Evolutionary conservation across 805 yeast species (phyloP).

Genomic region (Blastobotrys peoriensis): DNA sequence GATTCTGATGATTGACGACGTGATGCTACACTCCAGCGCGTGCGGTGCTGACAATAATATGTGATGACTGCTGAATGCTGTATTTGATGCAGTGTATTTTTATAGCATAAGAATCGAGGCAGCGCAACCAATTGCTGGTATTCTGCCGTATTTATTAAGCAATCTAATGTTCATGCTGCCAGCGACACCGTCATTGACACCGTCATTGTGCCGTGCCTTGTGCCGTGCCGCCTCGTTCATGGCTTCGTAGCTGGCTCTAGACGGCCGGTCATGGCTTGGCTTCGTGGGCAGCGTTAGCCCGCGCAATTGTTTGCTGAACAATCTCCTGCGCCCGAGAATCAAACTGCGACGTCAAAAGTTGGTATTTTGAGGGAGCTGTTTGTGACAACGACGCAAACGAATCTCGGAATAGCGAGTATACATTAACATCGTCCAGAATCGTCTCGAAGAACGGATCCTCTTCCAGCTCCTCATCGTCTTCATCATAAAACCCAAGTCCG

Average conservation of each 20-base stretch:
- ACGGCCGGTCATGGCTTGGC: too few species aligned
- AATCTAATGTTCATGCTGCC: too few species aligned
- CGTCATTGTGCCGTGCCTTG: too few species aligned
- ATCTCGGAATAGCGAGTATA: conserved; percentile 58
- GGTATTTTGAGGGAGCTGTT: conserved; percentile 44
- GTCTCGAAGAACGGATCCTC: conserved; percentile 80
- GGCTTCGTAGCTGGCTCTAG: too few species aligned
- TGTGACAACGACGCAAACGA: conserved; percentile 46
- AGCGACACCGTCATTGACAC: too few species aligned
- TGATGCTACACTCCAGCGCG: too few species aligned
- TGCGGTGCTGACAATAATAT: not conserved
- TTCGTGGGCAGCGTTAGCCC: too few species aligned
- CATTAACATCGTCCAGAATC: conserved; percentile 70
- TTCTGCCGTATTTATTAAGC: too few species aligned
- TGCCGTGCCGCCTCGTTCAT: too few species aligned
- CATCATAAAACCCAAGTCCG: conserved; percentile 31
- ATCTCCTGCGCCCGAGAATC: conserved; percentile 33
- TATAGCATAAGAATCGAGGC: too few species aligned
- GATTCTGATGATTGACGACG: not conserved
- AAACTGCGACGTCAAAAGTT: conserved; percentile 39
- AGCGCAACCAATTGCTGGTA: too few species aligned
- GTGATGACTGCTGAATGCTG: not conserved
- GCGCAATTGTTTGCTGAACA: conserved; percentile 29
- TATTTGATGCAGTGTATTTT: too few species aligned
- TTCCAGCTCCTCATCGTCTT: conserved; percentile 65